These are phyloP conservation scores for Xylariales sp. DNA, from an alignment of 2,329 filamentous ascomycete species.

Conservation along the genomic window DNA sequence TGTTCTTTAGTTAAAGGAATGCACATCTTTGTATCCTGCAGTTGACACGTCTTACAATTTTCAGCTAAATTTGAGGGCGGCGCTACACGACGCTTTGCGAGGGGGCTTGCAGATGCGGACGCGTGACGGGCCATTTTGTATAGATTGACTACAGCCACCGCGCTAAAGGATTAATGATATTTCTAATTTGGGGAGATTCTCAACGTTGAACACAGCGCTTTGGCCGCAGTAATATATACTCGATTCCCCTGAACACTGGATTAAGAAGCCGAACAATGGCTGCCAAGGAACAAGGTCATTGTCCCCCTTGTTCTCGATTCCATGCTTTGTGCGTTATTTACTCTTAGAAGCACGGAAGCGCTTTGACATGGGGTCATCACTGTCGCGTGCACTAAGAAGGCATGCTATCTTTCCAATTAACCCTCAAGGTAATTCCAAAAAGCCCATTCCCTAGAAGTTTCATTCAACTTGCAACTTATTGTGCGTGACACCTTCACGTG, in stretches of 20 bases:
- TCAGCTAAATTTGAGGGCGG: slow-evolving; percentile 5
- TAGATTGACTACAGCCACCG: too few species aligned
- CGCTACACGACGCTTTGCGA: slow-evolving; percentile 8
- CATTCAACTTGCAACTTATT: too few species aligned
- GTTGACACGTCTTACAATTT: slow-evolving; percentile 11
- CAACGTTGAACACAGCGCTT: not conserved
- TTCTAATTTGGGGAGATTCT: not conserved
- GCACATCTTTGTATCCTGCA: slow-evolving; percentile 16
- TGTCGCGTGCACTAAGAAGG: too few species aligned
- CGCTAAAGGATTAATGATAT: not conserved
- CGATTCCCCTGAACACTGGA: not conserved
- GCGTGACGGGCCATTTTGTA: slow-evolving; percentile 4
- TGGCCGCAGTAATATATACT: slow-evolving; percentile 1
- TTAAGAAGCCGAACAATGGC: not conserved
- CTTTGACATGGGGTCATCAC: not conserved
- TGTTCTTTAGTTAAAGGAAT: slow-evolving; percentile 11
- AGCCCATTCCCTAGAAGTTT: too few species aligned
- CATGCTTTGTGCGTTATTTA: not conserved
- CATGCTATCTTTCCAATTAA: too few species aligned
- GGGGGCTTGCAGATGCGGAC: slow-evolving; percentile 4
- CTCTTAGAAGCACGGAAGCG: not conserved
- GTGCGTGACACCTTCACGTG: too few species aligned
- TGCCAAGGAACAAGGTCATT: not conserved
- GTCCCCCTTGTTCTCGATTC: not conserved
- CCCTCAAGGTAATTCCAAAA: too few species aligned